Base-by-base conservation (phyloP, 2,329 filamentous ascomycete genomes). In the Aspergillus unguis region DNA sequence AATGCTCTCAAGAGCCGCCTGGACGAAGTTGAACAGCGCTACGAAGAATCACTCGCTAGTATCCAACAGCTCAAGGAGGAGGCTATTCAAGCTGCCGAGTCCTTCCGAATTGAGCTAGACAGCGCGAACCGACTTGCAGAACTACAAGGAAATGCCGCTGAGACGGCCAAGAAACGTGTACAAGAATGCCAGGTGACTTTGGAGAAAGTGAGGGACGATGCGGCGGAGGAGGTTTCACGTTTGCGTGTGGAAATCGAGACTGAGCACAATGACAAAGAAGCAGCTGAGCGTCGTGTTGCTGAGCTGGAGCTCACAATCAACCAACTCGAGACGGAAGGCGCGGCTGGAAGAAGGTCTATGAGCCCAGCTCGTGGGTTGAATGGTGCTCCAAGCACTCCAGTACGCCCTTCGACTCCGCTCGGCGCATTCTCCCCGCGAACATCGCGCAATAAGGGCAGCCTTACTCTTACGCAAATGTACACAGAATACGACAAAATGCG, bases 51-150 rank as follows among this genome's bases (percentile, higher is more conserved):
- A 5, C 81, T 96, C 41, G 77, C 82, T 40, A 90, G 86, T 65
- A 84, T 96, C 29, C 90, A 96, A 65, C 86, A 91, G 67, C 81
- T 96, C 32, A 87, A 94, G 65, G 91, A 95, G 65, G 83, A 89
- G 23, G 87, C 88, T 27, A 86, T 89, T 1, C 84, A 88, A 49
- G 85, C 85, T n/a, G 86, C 95, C 56, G 88, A 96, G 67, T 86
- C 87, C 55, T 95, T 94, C 77, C 85, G 87, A 62, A 85, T 92
- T 51, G 92, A 97, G 68, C 79, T 96, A 6, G 90, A 95, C 58
- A 87, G 87, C 57, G 85, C 88, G 27, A 85, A 84, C 53, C 84
- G 94, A 41, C 80, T 99, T 23, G 88, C 91, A 2, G 87, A 96
- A 57, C 81, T 86, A 25, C 82, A 85, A 61, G 77, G 80, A 45